Conservation (phyloP, 768 basidiomycete genomes). For the Pholiota molesta region DNA sequence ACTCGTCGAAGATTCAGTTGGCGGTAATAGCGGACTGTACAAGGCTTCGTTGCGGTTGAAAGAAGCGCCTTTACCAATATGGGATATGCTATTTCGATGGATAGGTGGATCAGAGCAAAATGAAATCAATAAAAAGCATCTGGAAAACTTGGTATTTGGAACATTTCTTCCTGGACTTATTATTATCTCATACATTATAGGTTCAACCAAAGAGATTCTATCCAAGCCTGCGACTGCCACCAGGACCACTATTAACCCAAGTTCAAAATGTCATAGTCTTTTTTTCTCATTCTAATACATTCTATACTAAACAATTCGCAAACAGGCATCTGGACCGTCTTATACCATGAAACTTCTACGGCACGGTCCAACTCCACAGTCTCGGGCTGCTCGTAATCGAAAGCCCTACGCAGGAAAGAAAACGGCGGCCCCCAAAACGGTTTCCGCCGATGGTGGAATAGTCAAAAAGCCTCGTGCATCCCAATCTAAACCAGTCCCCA, state of each 20-base stretch:
- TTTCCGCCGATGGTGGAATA: conserved; percentile 11
- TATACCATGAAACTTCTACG: conserved; percentile 63
- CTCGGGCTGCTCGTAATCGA: conserved; percentile 30
- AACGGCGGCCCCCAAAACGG: conserved; percentile 4
- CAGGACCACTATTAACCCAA: conserved; percentile 58
- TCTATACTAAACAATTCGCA: conserved; percentile 13
- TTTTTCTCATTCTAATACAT: neutral
- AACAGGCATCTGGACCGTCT: conserved; percentile 46
- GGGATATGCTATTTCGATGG: conserved; percentile 66
- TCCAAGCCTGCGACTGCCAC: conserved; percentile 58
- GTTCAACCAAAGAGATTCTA: conserved; percentile 49
- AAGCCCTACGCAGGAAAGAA: conserved; percentile 33
- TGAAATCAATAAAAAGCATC: conserved; percentile 48
- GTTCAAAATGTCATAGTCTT: conserved; percentile 54
- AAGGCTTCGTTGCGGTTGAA: conserved; percentile 52
- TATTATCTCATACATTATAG: conserved; percentile 26
- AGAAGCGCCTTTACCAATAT: conserved; percentile 48
- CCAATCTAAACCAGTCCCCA: conserved; percentile 16
- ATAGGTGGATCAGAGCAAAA: conserved; percentile 57
- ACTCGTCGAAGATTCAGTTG: conserved; percentile 12
- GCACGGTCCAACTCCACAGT: conserved; percentile 39
- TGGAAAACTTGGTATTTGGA: conserved; percentile 45
- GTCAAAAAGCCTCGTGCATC: conserved; percentile 20
- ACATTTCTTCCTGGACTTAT: neutral
- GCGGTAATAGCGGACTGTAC: conserved; percentile 20